Evolutionary conservation across 1,284 basidiomycete genomes (phyloP).

Genomic region (Meira nashicola): DNA sequence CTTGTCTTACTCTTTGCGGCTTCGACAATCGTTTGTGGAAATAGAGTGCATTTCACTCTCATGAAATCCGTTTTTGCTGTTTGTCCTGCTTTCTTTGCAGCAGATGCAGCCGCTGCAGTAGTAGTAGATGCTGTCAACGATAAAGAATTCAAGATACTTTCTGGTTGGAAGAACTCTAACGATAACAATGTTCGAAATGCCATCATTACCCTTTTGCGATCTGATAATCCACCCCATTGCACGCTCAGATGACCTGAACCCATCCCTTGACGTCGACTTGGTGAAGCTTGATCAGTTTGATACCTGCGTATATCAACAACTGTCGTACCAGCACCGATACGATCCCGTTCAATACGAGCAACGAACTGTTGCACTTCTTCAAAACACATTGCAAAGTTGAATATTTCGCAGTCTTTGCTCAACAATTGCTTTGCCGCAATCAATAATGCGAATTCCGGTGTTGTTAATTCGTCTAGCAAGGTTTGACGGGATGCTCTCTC

Average conservation of each 20-base stretch:
- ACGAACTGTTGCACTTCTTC: slow-evolving; percentile 39
- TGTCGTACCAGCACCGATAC: neutral
- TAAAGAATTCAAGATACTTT: slow-evolving; percentile 10
- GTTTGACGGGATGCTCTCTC: neutral
- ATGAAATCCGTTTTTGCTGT: slow-evolving; percentile 1
- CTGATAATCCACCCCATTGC: neutral
- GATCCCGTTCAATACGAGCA: slow-evolving; percentile 12
- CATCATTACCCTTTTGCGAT: slow-evolving; percentile 12
- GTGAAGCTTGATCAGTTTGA: neutral
- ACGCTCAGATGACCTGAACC: neutral
- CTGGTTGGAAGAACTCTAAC: slow-evolving; percentile 25
- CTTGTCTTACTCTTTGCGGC: slow-evolving; percentile 1
- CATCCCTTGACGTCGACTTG: neutral
- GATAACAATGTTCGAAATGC: slow-evolving; percentile 19
- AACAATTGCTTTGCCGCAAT: slow-evolving; percentile 46
- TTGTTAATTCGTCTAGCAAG: slow-evolving; percentile 29
- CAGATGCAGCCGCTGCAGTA: neutral
- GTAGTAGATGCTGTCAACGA: neutral
- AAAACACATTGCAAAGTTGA: slow-evolving; percentile 51
- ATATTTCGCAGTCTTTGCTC: slow-evolving; percentile 34
- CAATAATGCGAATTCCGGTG: slow-evolving; percentile 41
- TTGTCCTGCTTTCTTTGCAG: neutral
- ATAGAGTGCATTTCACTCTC: slow-evolving; percentile 2
- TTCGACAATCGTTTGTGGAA: neutral
- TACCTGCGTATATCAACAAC: no score